Evolutionary conservation across 306 rosid genomes (phyloP).

Genomic region (Cucurbita maxima): DNA sequence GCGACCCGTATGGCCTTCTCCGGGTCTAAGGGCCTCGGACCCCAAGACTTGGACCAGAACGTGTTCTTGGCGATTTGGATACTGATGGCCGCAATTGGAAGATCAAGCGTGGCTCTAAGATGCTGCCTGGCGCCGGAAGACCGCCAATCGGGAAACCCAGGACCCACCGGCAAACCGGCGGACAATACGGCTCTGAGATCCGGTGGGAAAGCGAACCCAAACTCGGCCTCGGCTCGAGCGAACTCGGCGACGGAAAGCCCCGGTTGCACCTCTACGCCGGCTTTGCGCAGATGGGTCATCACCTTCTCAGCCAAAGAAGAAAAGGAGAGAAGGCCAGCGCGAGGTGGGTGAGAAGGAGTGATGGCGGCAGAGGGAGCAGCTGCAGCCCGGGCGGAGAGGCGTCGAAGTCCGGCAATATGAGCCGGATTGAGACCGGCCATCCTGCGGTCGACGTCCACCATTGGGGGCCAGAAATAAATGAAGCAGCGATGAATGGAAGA

Average conservation of each 20-base stretch:
- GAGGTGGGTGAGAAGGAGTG: constrained; percentile 39
- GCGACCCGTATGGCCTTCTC: constrained; percentile 71
- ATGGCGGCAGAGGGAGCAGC: constrained; percentile 41
- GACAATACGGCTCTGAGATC: constrained; percentile 85
- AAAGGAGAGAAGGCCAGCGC: constrained; percentile 67
- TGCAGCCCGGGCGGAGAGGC: constrained; percentile 91
- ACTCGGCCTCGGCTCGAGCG: constrained; percentile 91
- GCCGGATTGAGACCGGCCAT: constrained; percentile 95
- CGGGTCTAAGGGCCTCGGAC: constrained; percentile 66
- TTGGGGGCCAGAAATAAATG: constrained; percentile 1
- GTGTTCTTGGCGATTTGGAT: constrained; percentile 76
- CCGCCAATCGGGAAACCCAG: constrained; percentile 96
- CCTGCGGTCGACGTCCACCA: constrained; percentile 99
- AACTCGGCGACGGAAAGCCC: constrained; percentile 78
- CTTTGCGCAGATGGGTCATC: constrained; percentile 47
- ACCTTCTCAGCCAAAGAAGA: constrained; percentile 53
- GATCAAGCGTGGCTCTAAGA: constrained; percentile 75
- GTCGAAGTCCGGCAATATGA: constrained; percentile 79
- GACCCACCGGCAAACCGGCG: constrained; percentile 73
- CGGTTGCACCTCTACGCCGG: constrained; percentile 47
- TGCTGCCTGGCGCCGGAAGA: constrained; percentile 57
- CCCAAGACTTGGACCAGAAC: constrained; percentile 90
- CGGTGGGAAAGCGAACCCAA: constrained; percentile 76
- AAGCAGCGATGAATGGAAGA: not conserved
- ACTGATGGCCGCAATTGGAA: constrained; percentile 92